Evolutionary conservation across 257 asterid genomes (phyloP).

Genomic region (Scutellaria minor): DNA sequence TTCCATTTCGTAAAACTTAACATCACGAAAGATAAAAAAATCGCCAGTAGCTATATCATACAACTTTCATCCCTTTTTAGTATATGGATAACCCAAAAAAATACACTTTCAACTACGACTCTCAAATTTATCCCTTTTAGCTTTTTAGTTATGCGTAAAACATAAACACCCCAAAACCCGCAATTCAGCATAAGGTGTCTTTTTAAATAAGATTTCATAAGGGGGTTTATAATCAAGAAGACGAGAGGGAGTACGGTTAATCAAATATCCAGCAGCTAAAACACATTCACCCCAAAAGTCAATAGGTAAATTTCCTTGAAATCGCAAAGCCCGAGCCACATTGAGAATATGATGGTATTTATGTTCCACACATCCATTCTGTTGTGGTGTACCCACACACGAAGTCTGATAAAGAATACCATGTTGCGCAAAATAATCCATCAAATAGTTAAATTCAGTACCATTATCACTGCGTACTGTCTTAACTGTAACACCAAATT

Average conservation of each 20-base stretch:
- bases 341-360: too few species aligned
- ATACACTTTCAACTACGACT: slow-evolving; percentile 16
- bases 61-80: slow-evolving; percentile 14
- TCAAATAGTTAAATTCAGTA: not conserved
- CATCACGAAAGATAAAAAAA: slow-evolving; percentile 15
- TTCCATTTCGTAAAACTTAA: not conserved
- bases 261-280: not conserved
- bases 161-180: not conserved
- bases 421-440: not conserved
- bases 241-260: not conserved
- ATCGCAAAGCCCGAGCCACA: too few species aligned
- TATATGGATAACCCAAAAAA: slow-evolving; percentile 29
- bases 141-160: not conserved
- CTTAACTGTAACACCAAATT: not conserved
- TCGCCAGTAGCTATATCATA: not conserved
- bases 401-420: not conserved
- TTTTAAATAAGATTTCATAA: not conserved
- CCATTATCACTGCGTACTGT: not conserved
- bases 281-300: not conserved
- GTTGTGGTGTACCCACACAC: not conserved
- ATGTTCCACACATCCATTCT: too few species aligned
- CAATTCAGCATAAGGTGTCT: not conserved
- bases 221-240: not conserved
- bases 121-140: slow-evolving; percentile 21
- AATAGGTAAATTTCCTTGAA: too few species aligned